These are phyloP conservation scores for Globisporangium spinosum DNA, from an alignment of 352 stramenopile genomes.

Conservation along the genomic window DNA sequence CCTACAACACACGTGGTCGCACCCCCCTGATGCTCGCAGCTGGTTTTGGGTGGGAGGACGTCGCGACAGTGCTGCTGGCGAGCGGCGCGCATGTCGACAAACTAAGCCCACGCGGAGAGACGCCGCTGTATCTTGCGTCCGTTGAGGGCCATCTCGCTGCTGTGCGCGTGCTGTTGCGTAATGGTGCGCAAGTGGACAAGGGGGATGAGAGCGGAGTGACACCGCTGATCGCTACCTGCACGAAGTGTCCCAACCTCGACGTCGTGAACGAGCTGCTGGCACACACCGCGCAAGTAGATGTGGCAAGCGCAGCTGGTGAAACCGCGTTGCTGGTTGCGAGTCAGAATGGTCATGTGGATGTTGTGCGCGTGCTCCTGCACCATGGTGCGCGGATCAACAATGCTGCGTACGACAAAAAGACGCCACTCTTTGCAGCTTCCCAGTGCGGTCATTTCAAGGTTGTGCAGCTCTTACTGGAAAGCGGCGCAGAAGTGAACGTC, in stretches of 20 bases:
- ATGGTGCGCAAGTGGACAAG: neutral
- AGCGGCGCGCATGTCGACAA: neutral
- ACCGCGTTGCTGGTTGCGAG: slow-evolving; percentile 1
- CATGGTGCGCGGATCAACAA: neutral
- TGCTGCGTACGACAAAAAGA: neutral
- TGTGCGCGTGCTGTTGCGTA: neutral
- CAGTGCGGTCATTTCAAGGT: neutral
- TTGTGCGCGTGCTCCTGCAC: neutral
- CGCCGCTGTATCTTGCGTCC: neutral
- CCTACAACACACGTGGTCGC: no score
- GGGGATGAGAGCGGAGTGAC: neutral
- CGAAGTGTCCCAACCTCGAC: neutral
- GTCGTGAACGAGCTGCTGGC: slow-evolving; percentile 1
- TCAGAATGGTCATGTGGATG: neutral
- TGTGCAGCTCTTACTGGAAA: neutral
- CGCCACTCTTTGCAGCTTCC: neutral
- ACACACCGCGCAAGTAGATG: neutral
- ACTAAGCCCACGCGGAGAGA: neutral
- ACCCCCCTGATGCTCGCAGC: no score
- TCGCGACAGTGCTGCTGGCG: neutral
- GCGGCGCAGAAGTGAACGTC: neutral
- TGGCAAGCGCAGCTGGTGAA: neutral
- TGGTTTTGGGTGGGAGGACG: no score
- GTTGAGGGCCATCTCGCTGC: neutral
- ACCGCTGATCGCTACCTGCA: neutral